phyloP scores from a whole-genome alignment of 2,329 filamentous ascomycete genomes.

The Periconia macrospinosa region DNA sequence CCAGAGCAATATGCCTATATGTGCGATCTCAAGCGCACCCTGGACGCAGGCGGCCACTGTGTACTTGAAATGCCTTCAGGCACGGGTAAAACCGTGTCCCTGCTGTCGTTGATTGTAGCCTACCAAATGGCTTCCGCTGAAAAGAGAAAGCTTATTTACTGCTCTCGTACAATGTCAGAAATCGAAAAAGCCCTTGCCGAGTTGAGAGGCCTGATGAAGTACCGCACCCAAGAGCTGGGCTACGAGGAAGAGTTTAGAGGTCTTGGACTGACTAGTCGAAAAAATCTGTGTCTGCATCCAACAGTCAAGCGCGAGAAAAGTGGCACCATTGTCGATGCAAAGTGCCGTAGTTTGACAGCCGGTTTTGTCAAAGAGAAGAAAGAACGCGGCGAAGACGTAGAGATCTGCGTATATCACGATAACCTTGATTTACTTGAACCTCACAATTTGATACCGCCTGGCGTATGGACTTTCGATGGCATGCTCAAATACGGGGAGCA shows the following conservation, averaged over 20 bases:
- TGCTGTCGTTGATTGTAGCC: slow-evolving; percentile 91
- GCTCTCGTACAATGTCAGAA: slow-evolving; percentile 99
- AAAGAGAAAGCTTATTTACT: slow-evolving; percentile 95
- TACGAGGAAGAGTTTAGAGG: slow-evolving; percentile 90
- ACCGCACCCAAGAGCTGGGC: slow-evolving; percentile 85
- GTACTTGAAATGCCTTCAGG: slow-evolving; percentile 99
- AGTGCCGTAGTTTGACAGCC: slow-evolving; percentile 91
- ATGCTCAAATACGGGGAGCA: slow-evolving; percentile 88
- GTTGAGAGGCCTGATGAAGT: slow-evolving; percentile 91
- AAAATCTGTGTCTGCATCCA: slow-evolving; percentile 95
- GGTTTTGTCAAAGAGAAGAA: slow-evolving; percentile 98
- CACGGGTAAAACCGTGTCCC: slow-evolving; percentile 94
- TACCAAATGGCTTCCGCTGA: slow-evolving; percentile 95
- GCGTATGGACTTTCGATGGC: slow-evolving; percentile 93
- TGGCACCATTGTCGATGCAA: slow-evolving; percentile 89
- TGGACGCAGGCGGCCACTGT: slow-evolving; percentile 93
- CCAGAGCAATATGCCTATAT: slow-evolving; percentile 67
- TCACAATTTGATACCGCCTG: slow-evolving; percentile 90
- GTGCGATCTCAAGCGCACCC: slow-evolving; percentile 83
- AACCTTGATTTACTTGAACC: slow-evolving; percentile 94
- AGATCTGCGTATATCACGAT: slow-evolving; percentile 95
- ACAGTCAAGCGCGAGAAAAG: slow-evolving; percentile 97
- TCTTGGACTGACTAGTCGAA: slow-evolving; percentile 89
- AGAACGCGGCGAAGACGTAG: slow-evolving; percentile 89
- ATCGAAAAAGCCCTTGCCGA: slow-evolving; percentile 97